Evolutionary conservation across 2,329 filamentous ascomycete genomes (phyloP).

Genomic region (Colletotrichum paranaense): DNA sequence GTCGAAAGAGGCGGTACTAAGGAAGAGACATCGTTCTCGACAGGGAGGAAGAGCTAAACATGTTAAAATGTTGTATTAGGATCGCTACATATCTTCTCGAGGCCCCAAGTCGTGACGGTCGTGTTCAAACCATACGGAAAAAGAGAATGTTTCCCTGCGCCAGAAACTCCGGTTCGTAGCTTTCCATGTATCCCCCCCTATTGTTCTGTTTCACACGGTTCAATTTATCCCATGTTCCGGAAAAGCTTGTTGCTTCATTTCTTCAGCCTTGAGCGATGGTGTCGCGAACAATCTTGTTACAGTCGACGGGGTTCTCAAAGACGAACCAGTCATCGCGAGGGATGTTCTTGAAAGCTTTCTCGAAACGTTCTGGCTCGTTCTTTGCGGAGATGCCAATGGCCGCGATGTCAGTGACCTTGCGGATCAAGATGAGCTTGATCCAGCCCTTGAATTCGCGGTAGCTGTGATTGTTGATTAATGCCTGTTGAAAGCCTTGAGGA

Average conservation of each 20-base stretch:
- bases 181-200: background rate
- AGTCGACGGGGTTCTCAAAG: slow-evolving; percentile 82
- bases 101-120: background rate
- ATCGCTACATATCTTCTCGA: slow-evolving; percentile 10
- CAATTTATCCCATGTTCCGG: background rate
- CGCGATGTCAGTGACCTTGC: slow-evolving; percentile 82
- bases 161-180: background rate
- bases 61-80: background rate
- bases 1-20: no score
- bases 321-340: slow-evolving; percentile 81
- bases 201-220: background rate
- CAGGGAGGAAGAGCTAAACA: background rate
- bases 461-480: slow-evolving; percentile 43
- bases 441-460: slow-evolving; percentile 76
- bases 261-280: slow-evolving; percentile 35
- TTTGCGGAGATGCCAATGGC: slow-evolving; percentile 77
- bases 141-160: background rate
- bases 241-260: background rate
- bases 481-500: background rate
- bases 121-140: background rate
- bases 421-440: slow-evolving; percentile 86
- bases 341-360: slow-evolving; percentile 82
- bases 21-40: no score
- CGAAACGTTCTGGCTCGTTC: slow-evolving; percentile 80
- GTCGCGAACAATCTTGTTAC: slow-evolving; percentile 52